Evolutionary conservation across 768 basidiomycete species (phyloP).

Genomic region (Pleurotus giganteus): DNA sequence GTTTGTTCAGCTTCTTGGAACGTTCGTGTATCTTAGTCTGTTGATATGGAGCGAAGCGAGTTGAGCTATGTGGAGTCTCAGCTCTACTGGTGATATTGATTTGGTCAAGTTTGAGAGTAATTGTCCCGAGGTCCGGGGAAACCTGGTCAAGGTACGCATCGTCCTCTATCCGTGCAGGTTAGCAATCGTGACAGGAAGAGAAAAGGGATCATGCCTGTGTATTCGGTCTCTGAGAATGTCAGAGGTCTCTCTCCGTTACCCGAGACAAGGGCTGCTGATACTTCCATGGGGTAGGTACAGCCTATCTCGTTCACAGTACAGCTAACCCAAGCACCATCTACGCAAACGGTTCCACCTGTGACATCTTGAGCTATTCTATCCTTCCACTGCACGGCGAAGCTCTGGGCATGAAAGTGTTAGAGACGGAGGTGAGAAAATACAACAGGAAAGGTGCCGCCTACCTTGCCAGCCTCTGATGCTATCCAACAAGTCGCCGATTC

Average conservation of each 20-base stretch:
- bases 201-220: slow-evolving; percentile 15
- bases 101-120: slow-evolving; percentile 13
- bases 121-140: slow-evolving; percentile 13
- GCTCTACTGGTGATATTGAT: not conserved
- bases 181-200: not conserved
- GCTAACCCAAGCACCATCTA: slow-evolving; percentile 12
- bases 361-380: not conserved
- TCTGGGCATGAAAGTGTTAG: slow-evolving; percentile 7
- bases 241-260: slow-evolving; percentile 12
- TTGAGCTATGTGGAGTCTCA: not conserved
- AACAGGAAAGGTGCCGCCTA: slow-evolving; percentile 4
- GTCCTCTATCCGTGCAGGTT: slow-evolving; percentile 16
- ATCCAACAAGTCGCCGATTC: slow-evolving; percentile 21
- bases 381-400: slow-evolving; percentile 17
- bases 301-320: too few relatives aligned
- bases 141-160: slow-evolving; percentile 14
- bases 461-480: slow-evolving; percentile 24
- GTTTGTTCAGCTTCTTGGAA: slow-evolving; percentile 15
- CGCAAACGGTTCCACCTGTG: slow-evolving; percentile 3
- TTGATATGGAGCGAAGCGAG: too few relatives aligned
- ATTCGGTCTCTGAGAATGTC: slow-evolving; percentile 17
- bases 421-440: not conserved
- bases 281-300: not conserved
- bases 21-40: slow-evolving; percentile 17
- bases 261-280: slow-evolving; percentile 6